Base-by-base conservation (phyloP, 139 green algal genomes). In the Chlorella sorokiniana region DNA sequence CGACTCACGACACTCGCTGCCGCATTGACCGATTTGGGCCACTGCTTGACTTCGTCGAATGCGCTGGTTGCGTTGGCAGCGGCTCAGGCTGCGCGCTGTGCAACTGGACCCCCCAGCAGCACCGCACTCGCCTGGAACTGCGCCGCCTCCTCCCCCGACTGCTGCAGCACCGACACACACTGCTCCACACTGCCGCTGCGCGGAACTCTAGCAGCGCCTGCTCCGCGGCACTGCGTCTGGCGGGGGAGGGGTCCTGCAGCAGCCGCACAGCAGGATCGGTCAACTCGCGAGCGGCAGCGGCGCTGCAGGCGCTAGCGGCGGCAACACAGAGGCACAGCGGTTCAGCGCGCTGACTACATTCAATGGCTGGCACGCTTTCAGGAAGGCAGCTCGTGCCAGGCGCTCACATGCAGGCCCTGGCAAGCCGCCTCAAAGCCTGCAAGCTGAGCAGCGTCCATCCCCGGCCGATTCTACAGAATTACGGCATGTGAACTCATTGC, bases 81-180 rank as follows among this genome's bases (percentile, higher is more conserved):
- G 27, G 54, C n/a, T n/a, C n/a, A n/a, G n/a, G n/a, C n/a, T n/a
- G n/a, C n/a, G n/a, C n/a, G n/a, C n/a, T n/a, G n/a, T n/a, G 38
- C 22, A 20, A 1, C 56, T 5, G 40, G 0, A 20, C 38, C 7
- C 18, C 41, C 22, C 7, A 7, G 11, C 40, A 40, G 3, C 5
- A 8, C 1, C 23, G 27, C 1, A 11, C 48, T 56, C 14, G 69
- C 80, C 71, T 84, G 88, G 54, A 92, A 90, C 44, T 69, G 68
- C 11, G 85, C 88, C 7, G 83, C 73, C n/a, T 75, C 81, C 5
- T 61, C 72, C 42, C 14, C 7, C 16, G 85, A 88, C 27, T 83
- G 82, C 40, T 92, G 84, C 18, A 94, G 81, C 29, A 95, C 91
- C 70, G 90, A 76, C 7, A 85, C 83, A 74, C 89, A 94, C 2